phyloP scores from a whole-genome alignment of 1,284 basidiomycete genomes.

The Apiotrichum gracile region DNA sequence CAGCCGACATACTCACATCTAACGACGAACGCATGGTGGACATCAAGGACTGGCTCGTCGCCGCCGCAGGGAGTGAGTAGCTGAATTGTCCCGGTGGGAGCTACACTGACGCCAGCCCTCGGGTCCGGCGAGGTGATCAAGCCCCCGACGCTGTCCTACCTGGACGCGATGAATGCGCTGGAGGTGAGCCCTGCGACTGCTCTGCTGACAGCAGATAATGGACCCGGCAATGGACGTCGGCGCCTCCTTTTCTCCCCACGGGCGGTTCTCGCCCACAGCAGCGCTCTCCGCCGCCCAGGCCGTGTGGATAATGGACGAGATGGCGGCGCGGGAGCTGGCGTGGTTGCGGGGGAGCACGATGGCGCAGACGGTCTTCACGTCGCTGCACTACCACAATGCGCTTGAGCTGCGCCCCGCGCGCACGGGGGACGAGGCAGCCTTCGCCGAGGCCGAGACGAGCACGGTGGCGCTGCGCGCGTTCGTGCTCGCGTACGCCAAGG shows the following conservation, averaged over 20 bases:
- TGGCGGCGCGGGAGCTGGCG: conserved; percentile 76
- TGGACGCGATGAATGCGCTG: conserved; percentile 84
- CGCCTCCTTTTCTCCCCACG: conserved; percentile 49
- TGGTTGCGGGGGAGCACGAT: conserved; percentile 81
- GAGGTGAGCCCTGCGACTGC: conserved; percentile 54
- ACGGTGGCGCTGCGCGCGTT: conserved; percentile 65
- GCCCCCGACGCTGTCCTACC: conserved; percentile 62
- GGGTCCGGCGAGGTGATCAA: conserved; percentile 61
- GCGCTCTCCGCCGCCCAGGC: conserved; percentile 66
- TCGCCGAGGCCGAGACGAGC: too few relatives aligned
- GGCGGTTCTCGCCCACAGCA: conserved; percentile 60
- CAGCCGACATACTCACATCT: neutral
- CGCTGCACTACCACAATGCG: conserved; percentile 64
- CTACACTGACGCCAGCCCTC: conserved; percentile 54
- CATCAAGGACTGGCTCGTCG: conserved; percentile 25
- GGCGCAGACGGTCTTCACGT: conserved; percentile 77
- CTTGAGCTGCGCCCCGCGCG: conserved; percentile 22
- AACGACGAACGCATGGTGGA: conserved; percentile 20
- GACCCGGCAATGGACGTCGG: conserved; percentile 86
- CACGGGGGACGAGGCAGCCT: too few relatives aligned
- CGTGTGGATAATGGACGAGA: conserved; percentile 78
- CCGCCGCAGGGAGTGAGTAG: conserved; percentile 15
- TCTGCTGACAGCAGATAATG: conserved; percentile 54
- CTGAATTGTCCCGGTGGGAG: neutral
- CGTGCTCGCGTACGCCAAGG: conserved; percentile 70